A percentile compares a stretch with the other conserved stretches of the same genome.
These are phyloP conservation scores for Fraxinus floribunda DNA, from an alignment of 305 asterid genomes.

Conservation along the genomic window DNA sequence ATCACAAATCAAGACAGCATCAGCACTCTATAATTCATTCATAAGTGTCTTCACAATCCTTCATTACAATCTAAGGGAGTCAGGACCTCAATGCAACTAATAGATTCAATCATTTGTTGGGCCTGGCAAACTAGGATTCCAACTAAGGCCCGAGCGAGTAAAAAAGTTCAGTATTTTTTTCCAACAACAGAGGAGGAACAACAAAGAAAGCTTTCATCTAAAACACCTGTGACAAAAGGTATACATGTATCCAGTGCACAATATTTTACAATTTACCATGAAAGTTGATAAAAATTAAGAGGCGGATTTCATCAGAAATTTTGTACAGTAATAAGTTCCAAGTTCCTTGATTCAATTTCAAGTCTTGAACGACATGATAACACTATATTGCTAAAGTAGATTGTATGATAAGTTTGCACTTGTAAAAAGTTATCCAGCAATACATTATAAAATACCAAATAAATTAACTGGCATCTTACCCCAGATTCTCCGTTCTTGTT, in stretches of 20 bases:
- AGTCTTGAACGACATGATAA: slow-evolving; percentile 10
- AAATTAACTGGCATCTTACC: slow-evolving; percentile 38
- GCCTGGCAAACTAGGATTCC: background rate
- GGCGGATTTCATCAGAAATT: slow-evolving; percentile 6
- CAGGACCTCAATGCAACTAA: background rate
- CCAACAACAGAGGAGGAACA: background rate
- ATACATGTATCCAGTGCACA: slow-evolving; percentile 3
- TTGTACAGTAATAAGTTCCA: slow-evolving; percentile 10
- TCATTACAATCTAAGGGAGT: background rate
- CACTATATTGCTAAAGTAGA: background rate
- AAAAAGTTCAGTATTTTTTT: background rate
- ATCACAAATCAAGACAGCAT: slow-evolving; percentile 13
- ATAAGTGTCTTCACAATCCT: background rate
- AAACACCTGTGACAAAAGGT: background rate
- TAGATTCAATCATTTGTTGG: slow-evolving; percentile 6
- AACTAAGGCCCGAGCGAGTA: background rate
- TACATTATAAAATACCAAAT: slow-evolving; percentile 8
- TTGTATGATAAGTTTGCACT: background rate
- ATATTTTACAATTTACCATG: slow-evolving; percentile 10
- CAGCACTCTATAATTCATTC: background rate
- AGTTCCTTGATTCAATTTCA: slow-evolving; percentile 20
- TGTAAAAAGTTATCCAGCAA: background rate
- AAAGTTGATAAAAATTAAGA: background rate
- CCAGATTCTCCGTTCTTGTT: slow-evolving; percentile 29
- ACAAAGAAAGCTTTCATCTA: background rate